Conservation (phyloP, 2,329 filamentous ascomycete genomes). For the Dactylellina haptotyla region DNA sequence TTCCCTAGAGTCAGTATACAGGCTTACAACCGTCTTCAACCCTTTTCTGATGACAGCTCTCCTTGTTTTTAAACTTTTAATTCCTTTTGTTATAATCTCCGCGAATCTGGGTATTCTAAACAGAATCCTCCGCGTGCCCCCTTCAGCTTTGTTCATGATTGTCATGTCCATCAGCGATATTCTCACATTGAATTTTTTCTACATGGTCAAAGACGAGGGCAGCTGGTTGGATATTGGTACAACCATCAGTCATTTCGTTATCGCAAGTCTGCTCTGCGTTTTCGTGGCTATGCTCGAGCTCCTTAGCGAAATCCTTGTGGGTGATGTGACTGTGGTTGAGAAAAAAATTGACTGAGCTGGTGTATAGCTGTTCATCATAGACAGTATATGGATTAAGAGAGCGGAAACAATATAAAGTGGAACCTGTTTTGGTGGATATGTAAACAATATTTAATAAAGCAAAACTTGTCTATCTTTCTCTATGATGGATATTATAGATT, state of each 20-base stretch:
- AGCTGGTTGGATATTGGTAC: conserved; percentile 98
- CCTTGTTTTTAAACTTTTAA: conserved; percentile 86
- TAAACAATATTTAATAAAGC: not conserved
- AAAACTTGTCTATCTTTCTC: too few relatives aligned
- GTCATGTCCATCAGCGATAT: conserved; percentile 92
- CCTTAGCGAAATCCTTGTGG: conserved; percentile 82
- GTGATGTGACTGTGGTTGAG: conserved; percentile 75
- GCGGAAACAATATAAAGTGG: not conserved
- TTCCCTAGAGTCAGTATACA: conserved; percentile 86
- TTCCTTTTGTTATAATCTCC: conserved; percentile 91
- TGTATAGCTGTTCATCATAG: not conserved
- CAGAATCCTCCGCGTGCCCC: conserved; percentile 80
- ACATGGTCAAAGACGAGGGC: conserved; percentile 94
- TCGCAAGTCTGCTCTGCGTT: conserved; percentile 86
- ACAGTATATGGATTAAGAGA: not conserved
- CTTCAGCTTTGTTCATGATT: conserved; percentile 87
- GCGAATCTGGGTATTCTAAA: conserved; percentile 96
- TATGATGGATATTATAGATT: too few relatives aligned
- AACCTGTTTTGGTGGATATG: not conserved
- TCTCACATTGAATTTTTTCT: conserved; percentile 95
- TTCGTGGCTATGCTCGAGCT: conserved; percentile 91
- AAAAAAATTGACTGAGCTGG: conserved; percentile 7
- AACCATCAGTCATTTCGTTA: conserved; percentile 93
- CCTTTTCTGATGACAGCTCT: conserved; percentile 91
- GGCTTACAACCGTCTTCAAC: conserved; percentile 90